A percentile compares a stretch with the other conserved stretches of the same genome.
Evolutionary conservation across 2,329 filamentous ascomycete genomes (phyloP).

Genomic region (Diaporthe sp.): DNA sequence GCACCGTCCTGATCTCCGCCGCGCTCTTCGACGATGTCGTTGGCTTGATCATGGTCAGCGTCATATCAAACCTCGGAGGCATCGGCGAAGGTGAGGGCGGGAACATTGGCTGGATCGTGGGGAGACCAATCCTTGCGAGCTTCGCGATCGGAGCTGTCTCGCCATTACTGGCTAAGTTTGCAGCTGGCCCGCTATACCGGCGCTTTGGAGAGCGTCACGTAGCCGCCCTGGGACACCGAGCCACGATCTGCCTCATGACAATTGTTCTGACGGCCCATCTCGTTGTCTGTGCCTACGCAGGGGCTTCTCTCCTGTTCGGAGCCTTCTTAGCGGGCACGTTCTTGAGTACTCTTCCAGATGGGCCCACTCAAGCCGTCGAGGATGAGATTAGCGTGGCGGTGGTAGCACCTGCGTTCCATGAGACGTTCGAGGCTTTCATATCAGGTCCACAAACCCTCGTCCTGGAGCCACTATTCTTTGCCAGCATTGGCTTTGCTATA

Average conservation of each 20-base stretch:
- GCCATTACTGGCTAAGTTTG: constrained; percentile 53
- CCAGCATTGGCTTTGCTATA: constrained; percentile 70
- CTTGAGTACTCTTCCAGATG: constrained; percentile 53
- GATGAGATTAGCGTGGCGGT: constrained; percentile 51
- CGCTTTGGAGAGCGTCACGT: constrained; percentile 51
- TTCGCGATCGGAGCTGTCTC: constrained; percentile 52
- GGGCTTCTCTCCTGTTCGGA: constrained; percentile 55
- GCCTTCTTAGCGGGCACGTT: constrained; percentile 57
- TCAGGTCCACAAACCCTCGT: constrained; percentile 56
- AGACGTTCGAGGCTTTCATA: constrained; percentile 55
- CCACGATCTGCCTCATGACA: constrained; percentile 50
- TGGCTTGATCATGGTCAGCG: constrained; percentile 57
- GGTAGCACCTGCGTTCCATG: constrained; percentile 54
- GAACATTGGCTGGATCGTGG: constrained; percentile 54
- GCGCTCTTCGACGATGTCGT: constrained; percentile 62
- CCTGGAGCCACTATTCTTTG: constrained; percentile 71
- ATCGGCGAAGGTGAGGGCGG: constrained; percentile 41
- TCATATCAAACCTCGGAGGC: constrained; percentile 45
- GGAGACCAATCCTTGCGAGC: constrained; percentile 55
- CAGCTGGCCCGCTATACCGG: constrained; percentile 54
- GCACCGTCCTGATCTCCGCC: constrained; percentile 59
- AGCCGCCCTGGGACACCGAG: constrained; percentile 48
- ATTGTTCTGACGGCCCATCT: constrained; percentile 48
- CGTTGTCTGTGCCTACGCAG: constrained; percentile 52
- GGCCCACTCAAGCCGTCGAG: constrained; percentile 51